Evolutionary conservation across 2,329 filamentous ascomycete genomes (phyloP).

Genomic region (Dothideomycetes sp.): DNA sequence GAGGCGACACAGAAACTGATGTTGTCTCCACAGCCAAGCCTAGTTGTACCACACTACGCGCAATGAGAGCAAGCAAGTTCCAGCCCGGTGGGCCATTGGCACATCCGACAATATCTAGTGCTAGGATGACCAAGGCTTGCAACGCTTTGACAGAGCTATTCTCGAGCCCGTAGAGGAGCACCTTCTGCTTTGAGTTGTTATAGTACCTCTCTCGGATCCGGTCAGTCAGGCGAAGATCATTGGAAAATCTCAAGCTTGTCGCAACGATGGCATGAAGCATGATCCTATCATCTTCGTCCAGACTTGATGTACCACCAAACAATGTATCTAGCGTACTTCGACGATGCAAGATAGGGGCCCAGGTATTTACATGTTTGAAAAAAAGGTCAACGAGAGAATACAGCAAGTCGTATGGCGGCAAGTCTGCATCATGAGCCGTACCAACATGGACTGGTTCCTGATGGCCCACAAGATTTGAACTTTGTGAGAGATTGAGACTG

Average conservation of each 20-base stretch:
- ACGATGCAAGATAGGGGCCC: slow-evolving; percentile 82
- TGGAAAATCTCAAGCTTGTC: slow-evolving; percentile 76
- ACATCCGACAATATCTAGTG: slow-evolving; percentile 73
- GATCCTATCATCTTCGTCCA: slow-evolving; percentile 74
- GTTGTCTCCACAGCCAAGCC: slow-evolving; percentile 76
- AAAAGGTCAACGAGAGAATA: slow-evolving; percentile 53
- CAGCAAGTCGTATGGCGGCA: slow-evolving; percentile 52
- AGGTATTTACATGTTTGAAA: slow-evolving; percentile 56
- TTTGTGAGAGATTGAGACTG: slow-evolving; percentile 42
- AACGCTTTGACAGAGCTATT: slow-evolving; percentile 82
- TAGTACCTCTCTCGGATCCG: slow-evolving; percentile 68
- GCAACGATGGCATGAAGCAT: slow-evolving; percentile 83
- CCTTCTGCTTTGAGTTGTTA: slow-evolving; percentile 71
- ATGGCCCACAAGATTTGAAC: neutral
- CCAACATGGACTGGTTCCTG: slow-evolving; percentile 18
- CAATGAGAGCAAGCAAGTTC: slow-evolving; percentile 85
- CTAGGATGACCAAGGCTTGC: slow-evolving; percentile 78
- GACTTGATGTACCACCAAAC: slow-evolving; percentile 65
- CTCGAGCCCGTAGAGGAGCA: slow-evolving; percentile 78
- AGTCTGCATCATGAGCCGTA: slow-evolving; percentile 35
- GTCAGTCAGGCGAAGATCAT: slow-evolving; percentile 63
- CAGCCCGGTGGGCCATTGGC: slow-evolving; percentile 86
- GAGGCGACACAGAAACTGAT: slow-evolving; percentile 67
- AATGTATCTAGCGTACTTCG: slow-evolving; percentile 71
- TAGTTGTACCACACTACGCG: slow-evolving; percentile 77